A percentile compares a stretch with the other conserved stretches of the same genome.
These are phyloP conservation scores for Wickerhamiella vanderwaltii DNA, from an alignment of 805 yeast genomes.

Conservation along the genomic window DNA sequence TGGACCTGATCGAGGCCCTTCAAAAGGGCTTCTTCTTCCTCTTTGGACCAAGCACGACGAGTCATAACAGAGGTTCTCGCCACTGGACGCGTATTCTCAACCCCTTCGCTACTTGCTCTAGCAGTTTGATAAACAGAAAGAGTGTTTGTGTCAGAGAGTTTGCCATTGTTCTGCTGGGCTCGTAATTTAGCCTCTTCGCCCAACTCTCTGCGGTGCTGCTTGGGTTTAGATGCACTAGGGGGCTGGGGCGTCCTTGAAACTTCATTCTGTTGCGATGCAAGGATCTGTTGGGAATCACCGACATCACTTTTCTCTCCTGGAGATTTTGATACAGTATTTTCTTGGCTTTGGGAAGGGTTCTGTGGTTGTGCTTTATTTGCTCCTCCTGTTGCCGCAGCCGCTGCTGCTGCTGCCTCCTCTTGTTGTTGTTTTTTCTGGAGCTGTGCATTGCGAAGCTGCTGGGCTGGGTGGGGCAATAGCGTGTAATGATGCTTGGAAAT, in stretches of 20 bases:
- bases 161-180: conserved; percentile 11
- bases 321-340: background rate
- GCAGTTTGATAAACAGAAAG: conserved; percentile 24
- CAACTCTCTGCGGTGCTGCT: conserved; percentile 11
- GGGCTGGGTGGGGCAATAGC: conserved; percentile 14
- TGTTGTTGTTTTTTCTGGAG: conserved; percentile 4
- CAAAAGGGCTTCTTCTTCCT: conserved; percentile 74
- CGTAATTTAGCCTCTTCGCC: conserved; percentile 13
- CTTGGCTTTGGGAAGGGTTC: background rate
- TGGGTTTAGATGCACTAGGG: background rate
- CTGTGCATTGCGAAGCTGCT: conserved; percentile 8
- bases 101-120: conserved; percentile 18
- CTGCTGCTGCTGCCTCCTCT: conserved; percentile 1
- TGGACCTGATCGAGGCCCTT: conserved; percentile 60
- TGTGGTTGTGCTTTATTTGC: background rate
- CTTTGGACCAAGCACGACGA: conserved; percentile 73
- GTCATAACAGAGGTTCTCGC: conserved; percentile 19
- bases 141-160: conserved; percentile 17
- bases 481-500: conserved; percentile 42
- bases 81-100: conserved; percentile 19
- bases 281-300: background rate
- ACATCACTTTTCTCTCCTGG: background rate
- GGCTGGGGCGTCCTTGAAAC: too few species aligned
- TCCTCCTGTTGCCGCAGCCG: background rate
- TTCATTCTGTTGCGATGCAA: too few species aligned